A percentile compares a stretch with the other conserved stretches of the same genome.
These are phyloP conservation scores for Hypholoma fasciculare DNA, from an alignment of 768 basidiomycete species.

Conservation along the genomic window DNA sequence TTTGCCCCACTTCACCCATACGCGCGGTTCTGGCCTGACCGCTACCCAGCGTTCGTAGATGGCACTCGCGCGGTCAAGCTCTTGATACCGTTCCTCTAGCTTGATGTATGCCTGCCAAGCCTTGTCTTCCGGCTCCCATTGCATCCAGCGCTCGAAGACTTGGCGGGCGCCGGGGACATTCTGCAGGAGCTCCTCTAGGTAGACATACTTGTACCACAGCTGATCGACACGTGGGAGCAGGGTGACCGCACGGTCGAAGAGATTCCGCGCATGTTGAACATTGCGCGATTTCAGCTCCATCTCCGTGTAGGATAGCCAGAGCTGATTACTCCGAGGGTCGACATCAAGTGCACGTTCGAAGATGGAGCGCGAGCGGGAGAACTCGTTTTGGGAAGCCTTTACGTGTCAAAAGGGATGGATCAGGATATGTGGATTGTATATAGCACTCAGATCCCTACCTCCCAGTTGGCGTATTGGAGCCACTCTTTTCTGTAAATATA, in stretches of 20 bases:
- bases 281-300: slow-evolving; percentile 99
- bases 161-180: slow-evolving; percentile 96
- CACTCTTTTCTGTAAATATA: slow-evolving; percentile 68
- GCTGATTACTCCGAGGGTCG: slow-evolving; percentile 83
- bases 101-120: slow-evolving; percentile 99
- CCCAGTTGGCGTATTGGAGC: slow-evolving; percentile 87
- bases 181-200: slow-evolving; percentile 94
- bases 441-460: slow-evolving; percentile 41
- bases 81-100: slow-evolving; percentile 91
- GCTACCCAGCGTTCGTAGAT: slow-evolving; percentile 93
- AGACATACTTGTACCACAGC: slow-evolving; percentile 99
- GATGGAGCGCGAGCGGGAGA: slow-evolving; percentile 89
- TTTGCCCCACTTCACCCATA: slow-evolving; percentile 84
- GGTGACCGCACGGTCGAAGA: slow-evolving; percentile 96
- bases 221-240: slow-evolving; percentile 95
- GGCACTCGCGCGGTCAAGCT: slow-evolving; percentile 86
- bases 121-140: slow-evolving; percentile 99
- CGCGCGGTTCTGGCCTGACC: slow-evolving; percentile 76
- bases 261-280: slow-evolving; percentile 94
- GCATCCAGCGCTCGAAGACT: slow-evolving; percentile 99
- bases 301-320: slow-evolving; percentile 95
- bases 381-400: slow-evolving; percentile 95
- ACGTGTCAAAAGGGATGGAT: not conserved
- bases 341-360: slow-evolving; percentile 98
- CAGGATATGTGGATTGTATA: not conserved